Conservation (phyloP, 192 early-diverging fungal species). For the Oehlia diaphana region DNA sequence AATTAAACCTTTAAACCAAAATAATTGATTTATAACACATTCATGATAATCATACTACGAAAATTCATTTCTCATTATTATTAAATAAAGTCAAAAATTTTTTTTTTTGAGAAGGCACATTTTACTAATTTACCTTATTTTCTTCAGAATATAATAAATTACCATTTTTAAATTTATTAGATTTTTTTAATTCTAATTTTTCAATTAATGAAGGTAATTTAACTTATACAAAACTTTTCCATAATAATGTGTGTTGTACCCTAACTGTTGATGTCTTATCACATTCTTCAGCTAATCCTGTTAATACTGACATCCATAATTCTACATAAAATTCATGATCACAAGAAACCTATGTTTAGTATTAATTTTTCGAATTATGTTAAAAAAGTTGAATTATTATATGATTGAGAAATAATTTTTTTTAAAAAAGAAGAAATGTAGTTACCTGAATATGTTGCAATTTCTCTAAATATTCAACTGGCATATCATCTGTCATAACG, state of each 20-base stretch:
- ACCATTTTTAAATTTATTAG: not conserved
- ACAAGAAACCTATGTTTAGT: constrained; percentile 31
- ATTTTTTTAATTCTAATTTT: constrained; percentile 24
- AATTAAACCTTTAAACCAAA: constrained; percentile 21
- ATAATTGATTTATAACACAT: constrained; percentile 28
- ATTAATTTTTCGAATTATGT: not conserved
- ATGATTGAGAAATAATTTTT: not conserved
- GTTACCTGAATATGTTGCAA: constrained; percentile 17
- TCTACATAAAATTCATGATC: constrained; percentile 48
- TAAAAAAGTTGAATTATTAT: not conserved
- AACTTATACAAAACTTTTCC: constrained; percentile 30
- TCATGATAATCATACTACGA: constrained; percentile 23
- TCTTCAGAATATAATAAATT: constrained; percentile 7
- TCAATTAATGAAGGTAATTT: constrained; percentile 27
- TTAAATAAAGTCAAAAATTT: not conserved
- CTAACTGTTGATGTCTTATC: too few relatives aligned
- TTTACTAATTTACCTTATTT: constrained; percentile 3
- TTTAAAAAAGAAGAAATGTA: not conserved
- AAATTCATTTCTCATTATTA: not conserved
- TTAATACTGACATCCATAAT: constrained; percentile 42
- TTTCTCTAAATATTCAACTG: constrained; percentile 26
- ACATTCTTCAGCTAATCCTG: constrained; percentile 40
- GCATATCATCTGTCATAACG: constrained; percentile 13
- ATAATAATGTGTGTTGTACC: constrained; percentile 9
- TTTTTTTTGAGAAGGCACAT: too few relatives aligned